Base-by-base conservation (phyloP, 148 eudicot genomes). In the Arctostaphylos glauca region DNA sequence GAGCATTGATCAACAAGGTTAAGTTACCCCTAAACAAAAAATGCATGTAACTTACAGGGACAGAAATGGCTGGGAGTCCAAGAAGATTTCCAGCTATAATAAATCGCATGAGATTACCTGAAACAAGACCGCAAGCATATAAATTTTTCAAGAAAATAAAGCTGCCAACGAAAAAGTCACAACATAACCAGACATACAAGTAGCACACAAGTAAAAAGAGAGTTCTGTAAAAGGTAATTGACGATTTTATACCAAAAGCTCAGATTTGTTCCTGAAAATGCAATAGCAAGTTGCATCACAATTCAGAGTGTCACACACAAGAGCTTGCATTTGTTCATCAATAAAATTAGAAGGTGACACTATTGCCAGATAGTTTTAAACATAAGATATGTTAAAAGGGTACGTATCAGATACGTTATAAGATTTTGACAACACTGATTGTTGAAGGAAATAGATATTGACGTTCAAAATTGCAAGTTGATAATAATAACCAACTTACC, bases 101-200 rank as follows among this genome's bases (percentile, higher is more conserved):
- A 82, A 94, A 96, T 25, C 97, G 98, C 99, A 96, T 96, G 43
- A 96, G 89, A 82, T 94, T 91, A 66, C 92, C 99, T 96, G 92
- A 79, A 44, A 80, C 68, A 49, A n/a, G 41, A 49, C 49, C 0
- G 4, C 43, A 41, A 9, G 50, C 84, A 58, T 38, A 55, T 23
- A 15, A 80, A 23, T 25, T 68, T 53, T 31, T 12, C 47, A 15
- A 52, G 49, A 66, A 9, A 49, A 66, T 19, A n/a, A 31, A 78
- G 41, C 55, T 47, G 43, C 46, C 5, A 10, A 70, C 48, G 0
- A n/a, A 15, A 31, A 5, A 53, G 14, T 68, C 15, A 7, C 54
- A 31, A 6, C 60, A 53, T 21, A 68, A 53, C 67, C 41, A 38
- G 76, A 54, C 68, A 54, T 31, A 50, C 14, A 46, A 68, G 18